Evolutionary conservation across 179 eudicot species (phyloP).

Genomic region (Silene noctiflora): DNA sequence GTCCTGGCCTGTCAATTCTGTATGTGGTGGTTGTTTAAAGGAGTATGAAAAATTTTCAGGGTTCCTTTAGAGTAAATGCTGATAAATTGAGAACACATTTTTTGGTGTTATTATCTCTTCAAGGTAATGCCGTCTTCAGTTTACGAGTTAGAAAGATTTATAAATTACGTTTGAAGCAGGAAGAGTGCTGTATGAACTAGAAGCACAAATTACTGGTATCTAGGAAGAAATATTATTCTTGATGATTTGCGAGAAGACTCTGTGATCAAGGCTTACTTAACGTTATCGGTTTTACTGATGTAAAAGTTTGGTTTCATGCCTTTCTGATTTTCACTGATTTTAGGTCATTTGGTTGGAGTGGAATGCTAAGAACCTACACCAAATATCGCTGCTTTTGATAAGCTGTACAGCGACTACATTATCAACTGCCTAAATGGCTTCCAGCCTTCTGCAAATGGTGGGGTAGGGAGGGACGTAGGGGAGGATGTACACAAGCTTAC

Average conservation of each 20-base stretch:
- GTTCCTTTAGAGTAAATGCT: background rate
- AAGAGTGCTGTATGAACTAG: background rate
- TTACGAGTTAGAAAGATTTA: background rate
- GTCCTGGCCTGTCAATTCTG: background rate
- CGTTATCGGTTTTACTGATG: background rate
- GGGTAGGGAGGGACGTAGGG: background rate
- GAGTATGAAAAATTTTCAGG: background rate
- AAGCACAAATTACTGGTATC: background rate
- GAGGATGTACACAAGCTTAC: background rate
- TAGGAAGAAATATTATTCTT: conserved; percentile 1
- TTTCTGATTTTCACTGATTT: background rate
- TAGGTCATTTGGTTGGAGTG: background rate
- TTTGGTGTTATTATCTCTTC: background rate
- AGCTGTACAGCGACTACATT: background rate
- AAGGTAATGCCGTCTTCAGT: background rate
- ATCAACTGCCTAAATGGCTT: background rate
- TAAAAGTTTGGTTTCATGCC: conserved; percentile 5
- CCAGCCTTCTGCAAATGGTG: background rate
- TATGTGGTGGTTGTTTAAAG: background rate
- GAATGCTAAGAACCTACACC: conserved; percentile 4
- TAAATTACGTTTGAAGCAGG: background rate
- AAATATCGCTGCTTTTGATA: background rate
- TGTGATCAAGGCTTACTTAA: background rate
- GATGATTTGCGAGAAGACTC: background rate
- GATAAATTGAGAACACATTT: background rate